Base-by-base conservation (phyloP, 208 protist species). In the Strigomonas oncopelti region DNA sequence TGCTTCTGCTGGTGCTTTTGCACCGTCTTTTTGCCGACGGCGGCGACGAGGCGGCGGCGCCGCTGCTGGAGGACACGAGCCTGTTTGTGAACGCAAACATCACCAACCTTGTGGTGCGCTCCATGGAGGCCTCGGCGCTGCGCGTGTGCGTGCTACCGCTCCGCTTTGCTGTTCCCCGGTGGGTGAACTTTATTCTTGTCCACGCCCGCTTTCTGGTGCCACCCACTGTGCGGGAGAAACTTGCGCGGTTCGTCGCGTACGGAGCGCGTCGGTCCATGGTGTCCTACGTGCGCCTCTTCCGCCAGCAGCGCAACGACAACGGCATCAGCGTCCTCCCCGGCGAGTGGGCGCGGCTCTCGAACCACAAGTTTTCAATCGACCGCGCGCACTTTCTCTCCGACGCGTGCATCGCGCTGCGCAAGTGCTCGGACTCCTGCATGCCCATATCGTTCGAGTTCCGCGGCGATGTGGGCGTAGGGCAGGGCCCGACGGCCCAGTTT, bases 401-500 rank as follows among this genome's bases (percentile, higher is more conserved):
- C 53, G 87, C 91, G 7, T 84, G 78, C 62, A 78, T 61, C 20
- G 74, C 87, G 57, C 75, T 96, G 29, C 76, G 75, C 64, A 92
- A 92, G 62, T 73, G 69, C 62, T 75, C 80, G 5, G 91, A 93
- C 31, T 71, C 77, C 27, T 72, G 90, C 5, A 74, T 84, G n/a
- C 83, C 90, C 9, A 77, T 97, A 36, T 92, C 89, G 22, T 72
- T 97, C 48, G 86, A 95, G 66, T 97, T 95, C 72, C 76, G 86
- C 27, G 92, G 90, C 9, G 92, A 97, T 56, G 80, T 93, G 36
- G 93, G 91, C 16, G 84, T 92, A 20, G 93, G 93, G 0, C 84
- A 92, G 38, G 93, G 93, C 24, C 93, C 93, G 18, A 97, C 91
- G 0, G 82, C 90, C 62, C 86, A 96, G 71, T 97, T 96, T 65